Evolutionary conservation across 2,329 filamentous ascomycete genomes (phyloP), one percentile per base, ranked within the genome.

Genomic region (Alternaria panax): DNA sequence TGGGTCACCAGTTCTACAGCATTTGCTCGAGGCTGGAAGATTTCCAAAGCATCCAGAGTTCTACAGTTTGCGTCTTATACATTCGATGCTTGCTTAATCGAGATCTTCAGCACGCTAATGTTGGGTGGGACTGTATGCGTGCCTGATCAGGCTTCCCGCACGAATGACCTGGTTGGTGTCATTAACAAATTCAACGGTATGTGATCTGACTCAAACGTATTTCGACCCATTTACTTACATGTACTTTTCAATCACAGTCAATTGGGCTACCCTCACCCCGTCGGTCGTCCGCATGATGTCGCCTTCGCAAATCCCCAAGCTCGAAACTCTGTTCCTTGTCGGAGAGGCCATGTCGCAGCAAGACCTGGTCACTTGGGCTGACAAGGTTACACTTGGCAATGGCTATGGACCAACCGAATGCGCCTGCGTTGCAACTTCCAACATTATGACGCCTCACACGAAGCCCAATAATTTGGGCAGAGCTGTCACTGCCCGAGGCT

Each of bases 41-140:
- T 87, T 51, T 80, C 79, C 48, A 77, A 70, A 6, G 75, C 74
- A 0, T 87, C 86, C 11, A 82, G 89, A 5, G 84, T 88, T 4
- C 80, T 89, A 7, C 80, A 84, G 48, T 82, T 81, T 54, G 76
- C 80, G 1, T 75, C 78, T 0, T 81, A 80, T 54, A 81, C 78
- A 0, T 83, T 83, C 54, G 81, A 83, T 65, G 78, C 79, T 18
- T 79, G 75, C 28, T 70, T 83, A n/a, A 75, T 81, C 57, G 81
- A 84, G 57, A 79, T 83, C 2, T 74, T 84, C 45, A 79, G 77
- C 22, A 81, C 82, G 0, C 65, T 84, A 16, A 78, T 80, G 69
- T 64, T 74, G 20, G 83, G 83, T 48, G 83, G 81, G 20, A 81
- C 79, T 24, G 74, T 84, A 7, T 84, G 82, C 63, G 78, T 84